These are phyloP conservation scores for Heterococcus sp. DNA, from an alignment of 108 stramenopile genomes.

Conservation along the genomic window DNA sequence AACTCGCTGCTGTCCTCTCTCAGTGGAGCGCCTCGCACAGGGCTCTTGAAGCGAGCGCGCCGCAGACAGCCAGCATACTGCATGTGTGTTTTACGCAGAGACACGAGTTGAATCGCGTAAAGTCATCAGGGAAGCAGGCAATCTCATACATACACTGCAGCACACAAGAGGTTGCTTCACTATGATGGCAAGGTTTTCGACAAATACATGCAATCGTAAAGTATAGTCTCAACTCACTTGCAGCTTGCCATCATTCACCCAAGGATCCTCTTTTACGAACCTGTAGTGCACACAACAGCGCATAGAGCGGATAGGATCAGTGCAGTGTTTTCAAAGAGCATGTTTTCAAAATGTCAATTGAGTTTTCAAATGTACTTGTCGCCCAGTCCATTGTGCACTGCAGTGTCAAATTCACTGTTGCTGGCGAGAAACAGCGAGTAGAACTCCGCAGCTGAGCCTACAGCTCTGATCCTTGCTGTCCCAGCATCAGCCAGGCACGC, in stretches of 20 bases:
- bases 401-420: not conserved
- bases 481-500: not conserved
- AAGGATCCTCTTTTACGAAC: not conserved
- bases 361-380: not conserved
- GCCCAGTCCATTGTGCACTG: not conserved
- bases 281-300: not conserved
- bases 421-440: not conserved
- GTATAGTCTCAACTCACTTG: not conserved
- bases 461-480: not conserved
- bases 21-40: not conserved
- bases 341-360: too few species aligned
- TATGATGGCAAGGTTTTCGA: not conserved
- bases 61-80: not conserved
- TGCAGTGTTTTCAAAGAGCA: too few species aligned
- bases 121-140: too few species aligned
- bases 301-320: not conserved
- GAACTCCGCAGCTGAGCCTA: not conserved
- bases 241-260: not conserved
- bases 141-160: too few species aligned
- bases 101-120: not conserved
- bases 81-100: not conserved
- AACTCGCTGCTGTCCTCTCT: not conserved
- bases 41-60: not conserved
- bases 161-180: not conserved
- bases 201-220: not conserved